phyloP scores from a whole-genome alignment of 148 eudicot species.

The Talinum fruticosum region DNA sequence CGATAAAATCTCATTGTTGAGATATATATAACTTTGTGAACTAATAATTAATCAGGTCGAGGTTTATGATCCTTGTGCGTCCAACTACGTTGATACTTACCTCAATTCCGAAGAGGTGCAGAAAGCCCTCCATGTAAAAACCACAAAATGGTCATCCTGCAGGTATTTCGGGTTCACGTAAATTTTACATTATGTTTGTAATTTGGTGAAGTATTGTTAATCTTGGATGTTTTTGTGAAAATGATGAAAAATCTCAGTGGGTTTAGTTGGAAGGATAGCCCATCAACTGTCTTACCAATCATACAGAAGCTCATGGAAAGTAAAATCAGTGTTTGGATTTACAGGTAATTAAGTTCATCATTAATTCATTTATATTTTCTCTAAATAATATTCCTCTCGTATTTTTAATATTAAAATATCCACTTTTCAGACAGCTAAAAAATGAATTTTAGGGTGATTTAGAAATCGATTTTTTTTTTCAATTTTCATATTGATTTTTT shows the following conservation, averaged over 20 bases:
- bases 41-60: conserved; percentile 23
- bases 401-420: no score
- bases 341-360: conserved; percentile 32
- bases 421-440: no score
- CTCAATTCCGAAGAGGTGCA: conserved; percentile 42
- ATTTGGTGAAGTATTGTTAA: neutral
- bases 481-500: neutral
- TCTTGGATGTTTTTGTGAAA: neutral
- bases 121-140: conserved; percentile 43
- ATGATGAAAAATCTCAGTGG: conserved; percentile 17
- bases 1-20: no score
- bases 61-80: conserved; percentile 43
- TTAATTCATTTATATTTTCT: neutral
- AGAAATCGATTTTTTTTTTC: no score
- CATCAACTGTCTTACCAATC: conserved; percentile 38
- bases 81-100: conserved; percentile 30
- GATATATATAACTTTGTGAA: neutral
- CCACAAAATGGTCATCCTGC: conserved; percentile 38
- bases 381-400: no score
- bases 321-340: conserved; percentile 45
- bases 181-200: neutral
- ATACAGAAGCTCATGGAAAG: conserved; percentile 37
- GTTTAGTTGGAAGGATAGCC: conserved; percentile 40
- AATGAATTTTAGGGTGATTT: no score
- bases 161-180: conserved; percentile 21